These are phyloP conservation scores for Pythium phragmiticola DNA, from an alignment of 352 stramenopile species.

Conservation along the genomic window DNA sequence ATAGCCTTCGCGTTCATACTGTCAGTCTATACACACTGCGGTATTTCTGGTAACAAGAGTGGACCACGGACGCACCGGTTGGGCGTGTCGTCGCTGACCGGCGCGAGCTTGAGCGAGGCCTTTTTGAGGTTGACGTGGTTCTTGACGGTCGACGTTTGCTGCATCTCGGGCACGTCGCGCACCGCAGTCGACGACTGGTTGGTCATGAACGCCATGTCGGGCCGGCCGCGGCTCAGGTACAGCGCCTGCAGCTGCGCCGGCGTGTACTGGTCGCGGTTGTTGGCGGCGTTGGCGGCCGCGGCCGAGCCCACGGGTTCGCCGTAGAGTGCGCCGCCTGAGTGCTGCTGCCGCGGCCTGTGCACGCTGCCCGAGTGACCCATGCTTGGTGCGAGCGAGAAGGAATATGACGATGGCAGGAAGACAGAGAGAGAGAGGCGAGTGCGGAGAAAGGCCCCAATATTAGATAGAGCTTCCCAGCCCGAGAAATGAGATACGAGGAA, in stretches of 20 bases:
- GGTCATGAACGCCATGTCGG: constrained; percentile 86
- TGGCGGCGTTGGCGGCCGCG: constrained; percentile 31
- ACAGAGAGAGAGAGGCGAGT: not conserved
- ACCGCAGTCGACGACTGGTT: constrained; percentile 47
- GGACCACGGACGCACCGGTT: constrained; percentile 11
- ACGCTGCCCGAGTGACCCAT: constrained; percentile 82
- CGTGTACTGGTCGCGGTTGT: constrained; percentile 58
- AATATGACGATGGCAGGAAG: not conserved
- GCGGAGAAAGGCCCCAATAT: not conserved
- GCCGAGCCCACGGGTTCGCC: constrained; percentile 50
- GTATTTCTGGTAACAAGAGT: not conserved
- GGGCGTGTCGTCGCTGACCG: constrained; percentile 22
- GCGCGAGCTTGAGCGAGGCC: constrained; percentile 56
- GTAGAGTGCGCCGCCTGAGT: constrained; percentile 48
- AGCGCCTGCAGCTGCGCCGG: constrained; percentile 80
- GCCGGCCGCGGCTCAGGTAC: constrained; percentile 72
- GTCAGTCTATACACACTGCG: not conserved
- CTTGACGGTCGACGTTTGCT: constrained; percentile 80
- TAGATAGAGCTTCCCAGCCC: not conserved
- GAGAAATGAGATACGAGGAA: not conserved
- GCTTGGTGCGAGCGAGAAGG: not conserved
- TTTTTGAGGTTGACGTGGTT: constrained; percentile 89
- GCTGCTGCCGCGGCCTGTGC: constrained; percentile 32
- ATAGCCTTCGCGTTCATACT: constrained; percentile 16
- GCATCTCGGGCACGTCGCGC: constrained; percentile 71